These are phyloP conservation scores for Talaromyces sp. DNA, from an alignment of 2,329 filamentous ascomycete genomes.

Conservation along the genomic window DNA sequence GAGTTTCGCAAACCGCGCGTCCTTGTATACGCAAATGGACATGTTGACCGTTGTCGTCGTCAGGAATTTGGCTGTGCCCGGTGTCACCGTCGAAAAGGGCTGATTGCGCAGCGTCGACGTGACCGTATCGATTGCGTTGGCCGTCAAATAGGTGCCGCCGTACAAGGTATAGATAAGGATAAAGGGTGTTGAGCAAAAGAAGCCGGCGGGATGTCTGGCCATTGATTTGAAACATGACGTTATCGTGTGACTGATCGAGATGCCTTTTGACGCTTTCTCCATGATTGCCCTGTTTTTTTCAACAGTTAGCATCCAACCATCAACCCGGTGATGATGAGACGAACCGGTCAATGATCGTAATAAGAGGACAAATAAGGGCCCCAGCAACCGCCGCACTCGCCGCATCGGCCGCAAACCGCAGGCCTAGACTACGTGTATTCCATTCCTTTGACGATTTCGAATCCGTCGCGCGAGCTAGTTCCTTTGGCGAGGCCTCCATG, in stretches of 20 bases:
- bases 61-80: slow-evolving; percentile 74
- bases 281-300: slow-evolving; percentile 39
- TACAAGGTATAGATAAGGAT: slow-evolving; percentile 59
- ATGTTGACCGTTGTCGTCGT: slow-evolving; percentile 79
- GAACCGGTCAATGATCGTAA: slow-evolving; percentile 82
- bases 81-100: slow-evolving; percentile 58
- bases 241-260: slow-evolving; percentile 38
- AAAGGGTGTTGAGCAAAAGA: slow-evolving; percentile 44
- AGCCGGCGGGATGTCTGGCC: slow-evolving; percentile 34
- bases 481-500: slow-evolving; percentile 8
- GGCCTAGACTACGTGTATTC: slow-evolving; percentile 70
- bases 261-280: slow-evolving; percentile 43
- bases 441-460: slow-evolving; percentile 39
- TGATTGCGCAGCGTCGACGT: slow-evolving; percentile 57
- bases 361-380: slow-evolving; percentile 72
- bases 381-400: slow-evolving; percentile 67
- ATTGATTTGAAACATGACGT: slow-evolving; percentile 35
- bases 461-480: neutral
- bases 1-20: slow-evolving; percentile 75
- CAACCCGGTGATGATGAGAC: slow-evolving; percentile 15
- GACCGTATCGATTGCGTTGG: slow-evolving; percentile 82
- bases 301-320: slow-evolving; percentile 2
- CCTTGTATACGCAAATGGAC: slow-evolving; percentile 81
- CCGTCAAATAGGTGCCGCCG: slow-evolving; percentile 81
- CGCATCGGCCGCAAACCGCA: slow-evolving; percentile 63